Base-by-base conservation (phyloP, 371 early-diverging fungal species). In the Rhizopus delemar region DNA sequence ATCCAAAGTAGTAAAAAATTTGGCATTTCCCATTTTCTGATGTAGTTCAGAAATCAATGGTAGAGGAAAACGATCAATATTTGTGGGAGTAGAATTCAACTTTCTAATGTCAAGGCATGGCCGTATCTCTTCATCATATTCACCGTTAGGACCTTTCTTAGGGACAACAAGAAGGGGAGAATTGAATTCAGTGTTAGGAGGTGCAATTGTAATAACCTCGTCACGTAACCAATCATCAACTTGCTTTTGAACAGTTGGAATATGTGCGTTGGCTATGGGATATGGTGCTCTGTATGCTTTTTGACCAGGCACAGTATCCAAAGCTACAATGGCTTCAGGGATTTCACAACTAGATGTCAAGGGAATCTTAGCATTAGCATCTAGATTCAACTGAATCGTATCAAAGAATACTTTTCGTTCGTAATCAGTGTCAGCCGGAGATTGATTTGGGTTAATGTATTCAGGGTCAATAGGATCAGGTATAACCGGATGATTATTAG, bases 181-280 rank as follows among this genome's bases (percentile, higher is more conserved):
- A 28, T 53, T 60, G 41, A 41, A 60, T 5, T 43, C 53, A 6
- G 59, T 43, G 15, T 60, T 46, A 3, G 43, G 16, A 39, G 16
- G 39, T 2, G 60, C 53, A 8, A 41, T 34, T 11, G 8, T 35
- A 33, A 63, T 48, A 22, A 41, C 49, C 2, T 22, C 36, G n/a
- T 45, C 49, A 33, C 28, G 31, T n/a, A 63, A 31, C 64, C 64
- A 58, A 22, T 54, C 15, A 8, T 57, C 15, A 0, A 63, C 41
- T 41, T 63, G 54, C 4, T 59, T 39, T 8, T 41, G 28, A 3
- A 53, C 35, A 3, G 39, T 34, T 22, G 53, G 41, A 22, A 22
- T 22, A 32, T 52, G 38, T 16, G 41, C 11, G 34, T 52, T 8
- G 1, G 57, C 38, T 5, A 57, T 57, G 7, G 41, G 53, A 13